Evolutionary conservation across 208 protist genomes (phyloP).

Genomic region (Wallacemonas collosoma): DNA sequence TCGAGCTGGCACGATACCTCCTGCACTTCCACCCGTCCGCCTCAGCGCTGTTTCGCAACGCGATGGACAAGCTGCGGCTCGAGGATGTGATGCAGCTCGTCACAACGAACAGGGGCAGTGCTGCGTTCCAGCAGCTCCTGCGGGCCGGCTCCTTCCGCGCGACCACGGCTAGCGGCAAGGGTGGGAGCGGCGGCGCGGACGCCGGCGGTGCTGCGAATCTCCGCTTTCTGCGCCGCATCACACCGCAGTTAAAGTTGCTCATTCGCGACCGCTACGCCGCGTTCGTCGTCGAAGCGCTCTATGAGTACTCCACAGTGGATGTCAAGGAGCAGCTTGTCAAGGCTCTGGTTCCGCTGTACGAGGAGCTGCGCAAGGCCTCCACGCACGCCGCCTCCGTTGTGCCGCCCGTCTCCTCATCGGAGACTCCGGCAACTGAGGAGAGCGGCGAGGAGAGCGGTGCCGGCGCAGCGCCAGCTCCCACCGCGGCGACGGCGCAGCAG

Average conservation of each 20-base stretch:
- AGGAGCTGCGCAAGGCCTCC: constrained; percentile 23
- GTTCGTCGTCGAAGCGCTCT: constrained; percentile 80
- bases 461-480: not conserved
- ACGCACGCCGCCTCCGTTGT: constrained; percentile 1
- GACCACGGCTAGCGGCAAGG: not conserved
- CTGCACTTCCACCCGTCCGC: constrained; percentile 69
- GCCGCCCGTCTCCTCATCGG: not conserved
- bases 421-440: not conserved
- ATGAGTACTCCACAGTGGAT: constrained; percentile 58
- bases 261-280: constrained; percentile 66
- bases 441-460: not conserved
- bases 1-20: constrained; percentile 71
- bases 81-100: constrained; percentile 56
- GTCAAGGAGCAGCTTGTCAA: constrained; percentile 83
- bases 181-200: not conserved
- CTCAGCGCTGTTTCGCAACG: constrained; percentile 55
- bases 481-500: constrained; percentile 24
- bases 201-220: constrained; percentile 28
- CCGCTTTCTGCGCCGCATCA: constrained; percentile 63
- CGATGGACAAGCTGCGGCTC: constrained; percentile 69
- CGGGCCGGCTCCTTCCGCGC: constrained; percentile 32
- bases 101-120: constrained; percentile 59
- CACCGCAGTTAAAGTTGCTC: constrained; percentile 41
- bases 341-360: constrained; percentile 69
- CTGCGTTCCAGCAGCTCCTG: constrained; percentile 82